phyloP scores from a whole-genome alignment of 176 grass and related monocot species.

The Pontederia paniculata region DNA sequence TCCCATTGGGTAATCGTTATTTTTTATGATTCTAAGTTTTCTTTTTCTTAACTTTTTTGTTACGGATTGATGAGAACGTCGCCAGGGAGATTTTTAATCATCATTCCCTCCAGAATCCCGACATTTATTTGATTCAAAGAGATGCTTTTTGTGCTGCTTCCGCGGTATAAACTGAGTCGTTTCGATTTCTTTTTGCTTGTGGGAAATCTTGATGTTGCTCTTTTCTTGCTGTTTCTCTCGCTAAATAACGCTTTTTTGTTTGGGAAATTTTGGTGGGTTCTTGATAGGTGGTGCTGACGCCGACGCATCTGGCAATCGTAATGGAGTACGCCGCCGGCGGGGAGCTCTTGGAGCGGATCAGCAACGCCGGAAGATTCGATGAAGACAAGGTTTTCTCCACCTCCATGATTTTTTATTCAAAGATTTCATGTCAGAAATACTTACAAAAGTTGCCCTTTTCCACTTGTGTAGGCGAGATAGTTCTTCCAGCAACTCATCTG shows the following conservation, averaged over 20 bases:
- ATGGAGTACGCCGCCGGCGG: constrained; percentile 93
- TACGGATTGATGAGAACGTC: constrained; percentile 24
- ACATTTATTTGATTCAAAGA: constrained; percentile 94
- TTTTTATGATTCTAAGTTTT: background rate
- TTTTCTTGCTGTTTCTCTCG: too few species aligned
- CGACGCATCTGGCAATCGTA: constrained; percentile 75
- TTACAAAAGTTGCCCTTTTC: background rate
- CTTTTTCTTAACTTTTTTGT: background rate
- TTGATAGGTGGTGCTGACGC: constrained; percentile 62
- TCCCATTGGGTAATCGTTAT: too few species aligned
- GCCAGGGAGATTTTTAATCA: constrained; percentile 88
- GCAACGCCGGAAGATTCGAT: constrained; percentile 74
- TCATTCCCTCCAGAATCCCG: constrained; percentile 67
- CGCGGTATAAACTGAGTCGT: too few species aligned
- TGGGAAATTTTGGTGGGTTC: background rate
- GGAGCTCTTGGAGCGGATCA: constrained; percentile 87
- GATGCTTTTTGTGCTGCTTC: constrained; percentile 17
- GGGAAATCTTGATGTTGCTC: too few species aligned
- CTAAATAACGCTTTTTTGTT: background rate
- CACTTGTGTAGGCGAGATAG: constrained; percentile 49
- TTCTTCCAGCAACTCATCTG: constrained; percentile 98
- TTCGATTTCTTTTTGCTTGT: too few species aligned
- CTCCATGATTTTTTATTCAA: background rate
- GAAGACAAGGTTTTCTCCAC: constrained; percentile 55
- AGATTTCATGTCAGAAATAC: too few species aligned